Evolutionary conservation across 1,139 yeast species (phyloP).

Genomic region (Saccharomyces uvarum): DNA sequence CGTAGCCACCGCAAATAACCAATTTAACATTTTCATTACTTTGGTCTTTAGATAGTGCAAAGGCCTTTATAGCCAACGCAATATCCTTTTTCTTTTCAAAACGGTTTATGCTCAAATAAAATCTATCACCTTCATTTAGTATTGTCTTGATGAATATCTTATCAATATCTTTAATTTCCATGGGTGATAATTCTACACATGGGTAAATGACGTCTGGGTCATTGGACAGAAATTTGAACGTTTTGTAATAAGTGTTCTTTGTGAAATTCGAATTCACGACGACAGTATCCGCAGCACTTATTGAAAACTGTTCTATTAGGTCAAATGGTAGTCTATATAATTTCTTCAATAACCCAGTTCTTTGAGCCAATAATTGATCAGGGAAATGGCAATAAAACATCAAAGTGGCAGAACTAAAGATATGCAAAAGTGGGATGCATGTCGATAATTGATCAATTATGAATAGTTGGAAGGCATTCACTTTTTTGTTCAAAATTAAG

Average conservation of each 20-base stretch:
- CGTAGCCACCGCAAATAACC: conserved; percentile 90
- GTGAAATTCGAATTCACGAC: conserved; percentile 89
- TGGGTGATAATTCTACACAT: conserved; percentile 51
- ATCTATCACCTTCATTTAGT: conserved; percentile 25
- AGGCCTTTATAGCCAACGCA: conserved; percentile 66
- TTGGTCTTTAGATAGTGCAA: conserved; percentile 34
- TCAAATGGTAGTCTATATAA: conserved; percentile 80
- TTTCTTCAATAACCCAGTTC: conserved; percentile 47
- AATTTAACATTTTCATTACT: conserved; percentile 37
- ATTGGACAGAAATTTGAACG: conserved; percentile 40
- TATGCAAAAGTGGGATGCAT: conserved; percentile 66
- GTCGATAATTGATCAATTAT: conserved; percentile 85
- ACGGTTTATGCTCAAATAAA: conserved; percentile 72
- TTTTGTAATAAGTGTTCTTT: conserved; percentile 52
- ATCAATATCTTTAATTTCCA: conserved; percentile 18
- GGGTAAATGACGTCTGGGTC: conserved; percentile 78
- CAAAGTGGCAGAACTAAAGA: conserved; percentile 39
- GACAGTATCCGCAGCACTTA: conserved; percentile 65
- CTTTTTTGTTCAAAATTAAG: conserved; percentile 45
- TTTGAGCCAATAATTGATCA: conserved; percentile 68
- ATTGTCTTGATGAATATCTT: conserved; percentile 15
- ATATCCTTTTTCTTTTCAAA: conserved; percentile 83
- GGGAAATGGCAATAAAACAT: conserved; percentile 95
- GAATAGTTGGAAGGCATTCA: conserved; percentile 54
- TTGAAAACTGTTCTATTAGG: conserved; percentile 69